Evolutionary conservation across 805 yeast genomes (phyloP).

Genomic region (Tetrapisispora taiwanensis): DNA sequence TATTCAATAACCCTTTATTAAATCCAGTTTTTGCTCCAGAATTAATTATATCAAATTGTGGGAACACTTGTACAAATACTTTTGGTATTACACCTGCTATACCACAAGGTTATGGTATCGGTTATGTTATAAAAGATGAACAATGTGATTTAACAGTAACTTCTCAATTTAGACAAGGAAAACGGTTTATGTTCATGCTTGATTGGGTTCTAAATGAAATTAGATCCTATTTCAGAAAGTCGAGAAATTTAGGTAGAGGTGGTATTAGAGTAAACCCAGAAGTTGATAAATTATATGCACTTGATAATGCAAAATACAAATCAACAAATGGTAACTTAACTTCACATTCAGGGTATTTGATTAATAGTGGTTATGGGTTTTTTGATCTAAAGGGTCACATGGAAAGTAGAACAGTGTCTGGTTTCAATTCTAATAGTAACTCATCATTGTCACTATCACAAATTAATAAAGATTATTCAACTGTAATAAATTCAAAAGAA

Average conservation of each 20-base stretch:
- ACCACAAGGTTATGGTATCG: conserved; percentile 86
- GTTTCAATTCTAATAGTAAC: conserved; percentile 4
- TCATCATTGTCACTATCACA: conserved; percentile 2
- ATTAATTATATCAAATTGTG: conserved; percentile 64
- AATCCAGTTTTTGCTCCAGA: conserved; percentile 34
- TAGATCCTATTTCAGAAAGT: conserved; percentile 33
- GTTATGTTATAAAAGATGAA: conserved; percentile 77
- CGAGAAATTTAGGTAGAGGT: conserved; percentile 6
- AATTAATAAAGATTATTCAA: background rate
- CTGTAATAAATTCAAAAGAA: background rate
- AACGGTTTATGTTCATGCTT: conserved; percentile 64
- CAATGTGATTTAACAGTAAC: conserved; percentile 73
- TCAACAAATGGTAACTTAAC: background rate
- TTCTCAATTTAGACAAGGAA: conserved; percentile 80
- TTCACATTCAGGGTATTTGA: background rate
- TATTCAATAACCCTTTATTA: conserved; percentile 35
- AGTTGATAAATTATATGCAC: conserved; percentile 25
- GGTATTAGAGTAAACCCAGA: conserved; percentile 23
- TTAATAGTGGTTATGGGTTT: conserved; percentile 17
- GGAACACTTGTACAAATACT: conserved; percentile 75
- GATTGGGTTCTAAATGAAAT: conserved; percentile 58
- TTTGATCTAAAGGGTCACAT: conserved; percentile 21
- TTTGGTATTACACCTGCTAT: conserved; percentile 88
- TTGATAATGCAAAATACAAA: conserved; percentile 28
- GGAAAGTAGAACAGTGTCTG: conserved; percentile 21